Evolutionary conservation across 2,329 filamentous ascomycete species (phyloP).

Genomic region (Penicillium nordicum): DNA sequence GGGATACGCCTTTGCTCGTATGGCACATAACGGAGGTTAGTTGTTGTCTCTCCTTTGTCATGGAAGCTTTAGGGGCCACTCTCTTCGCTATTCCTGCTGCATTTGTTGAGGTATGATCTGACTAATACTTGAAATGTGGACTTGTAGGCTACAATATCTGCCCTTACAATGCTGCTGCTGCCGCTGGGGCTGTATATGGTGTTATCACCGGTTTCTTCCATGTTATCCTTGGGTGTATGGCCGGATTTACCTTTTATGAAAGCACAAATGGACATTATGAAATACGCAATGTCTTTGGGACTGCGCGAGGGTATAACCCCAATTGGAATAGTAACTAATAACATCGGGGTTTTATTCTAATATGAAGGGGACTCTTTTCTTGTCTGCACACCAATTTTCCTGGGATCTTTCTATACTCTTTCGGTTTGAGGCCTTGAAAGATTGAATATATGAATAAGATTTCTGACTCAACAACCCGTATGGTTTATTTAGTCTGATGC

Average conservation of each 20-base stretch:
- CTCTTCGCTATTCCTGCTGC: not conserved
- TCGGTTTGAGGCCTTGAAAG: not conserved
- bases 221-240: slow-evolving; percentile 12
- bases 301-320: slow-evolving; percentile 8
- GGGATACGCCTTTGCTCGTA: slow-evolving; percentile 19
- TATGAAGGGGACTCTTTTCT: not conserved
- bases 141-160: slow-evolving; percentile 13
- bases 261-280: slow-evolving; percentile 11
- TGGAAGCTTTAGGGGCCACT: no score
- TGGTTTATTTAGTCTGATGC: not conserved
- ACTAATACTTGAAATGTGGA: not conserved
- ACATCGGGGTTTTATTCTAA: not conserved
- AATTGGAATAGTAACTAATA: not conserved
- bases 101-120: not conserved
- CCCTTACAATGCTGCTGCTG: slow-evolving; percentile 16
- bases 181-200: slow-evolving; percentile 16
- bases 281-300: slow-evolving; percentile 11
- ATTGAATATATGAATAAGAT: not conserved
- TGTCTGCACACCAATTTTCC: not conserved
- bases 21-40: slow-evolving; percentile 17
- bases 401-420: not conserved
- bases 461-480: not conserved
- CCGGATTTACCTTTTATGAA: not conserved
- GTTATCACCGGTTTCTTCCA: slow-evolving; percentile 15
- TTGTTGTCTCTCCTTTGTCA: not conserved